These are phyloP conservation scores for Lasiosphaeria hispida DNA, from an alignment of 495 filamentous ascomycete species.

Conservation along the genomic window DNA sequence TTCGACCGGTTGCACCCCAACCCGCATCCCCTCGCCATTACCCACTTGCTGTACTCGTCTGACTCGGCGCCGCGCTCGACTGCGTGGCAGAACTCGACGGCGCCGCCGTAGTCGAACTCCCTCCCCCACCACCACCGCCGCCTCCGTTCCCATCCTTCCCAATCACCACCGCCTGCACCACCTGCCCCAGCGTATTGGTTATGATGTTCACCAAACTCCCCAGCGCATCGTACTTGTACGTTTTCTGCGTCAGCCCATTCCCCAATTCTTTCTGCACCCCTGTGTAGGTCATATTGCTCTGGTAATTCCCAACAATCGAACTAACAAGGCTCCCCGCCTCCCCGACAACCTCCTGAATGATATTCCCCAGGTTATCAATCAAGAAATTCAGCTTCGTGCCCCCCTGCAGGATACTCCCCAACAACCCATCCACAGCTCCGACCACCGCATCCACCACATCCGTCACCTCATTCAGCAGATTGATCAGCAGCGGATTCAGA, in stretches of 20 bases:
- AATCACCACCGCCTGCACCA: conserved; percentile 54
- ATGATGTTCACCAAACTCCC: conserved; percentile 58
- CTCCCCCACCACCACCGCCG: conserved; percentile 12
- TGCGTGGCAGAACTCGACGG: no score
- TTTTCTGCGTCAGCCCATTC: conserved; percentile 53
- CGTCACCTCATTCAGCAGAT: conserved; percentile 50
- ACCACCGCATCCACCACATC: conserved; percentile 48
- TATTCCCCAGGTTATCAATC: conserved; percentile 59
- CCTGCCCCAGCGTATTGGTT: conserved; percentile 52
- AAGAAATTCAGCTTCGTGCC: conserved; percentile 51
- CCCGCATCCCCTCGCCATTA: no score
- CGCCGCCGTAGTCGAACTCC: background rate
- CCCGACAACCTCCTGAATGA: conserved; percentile 52
- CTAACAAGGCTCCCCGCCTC: conserved; percentile 36
- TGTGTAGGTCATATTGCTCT: conserved; percentile 57
- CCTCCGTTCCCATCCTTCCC: conserved; percentile 17
- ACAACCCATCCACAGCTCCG: conserved; percentile 52
- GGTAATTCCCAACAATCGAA: conserved; percentile 53
- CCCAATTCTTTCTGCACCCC: conserved; percentile 42
- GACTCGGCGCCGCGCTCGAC: no score
- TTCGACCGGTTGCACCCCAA: no score
- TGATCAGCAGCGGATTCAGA: conserved; percentile 56
- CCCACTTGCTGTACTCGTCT: no score
- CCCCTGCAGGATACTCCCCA: conserved; percentile 53
- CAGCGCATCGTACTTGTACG: conserved; percentile 49